Evolutionary conservation across 305 asterid species (phyloP).

Genomic region (Fraxinus ornus): DNA sequence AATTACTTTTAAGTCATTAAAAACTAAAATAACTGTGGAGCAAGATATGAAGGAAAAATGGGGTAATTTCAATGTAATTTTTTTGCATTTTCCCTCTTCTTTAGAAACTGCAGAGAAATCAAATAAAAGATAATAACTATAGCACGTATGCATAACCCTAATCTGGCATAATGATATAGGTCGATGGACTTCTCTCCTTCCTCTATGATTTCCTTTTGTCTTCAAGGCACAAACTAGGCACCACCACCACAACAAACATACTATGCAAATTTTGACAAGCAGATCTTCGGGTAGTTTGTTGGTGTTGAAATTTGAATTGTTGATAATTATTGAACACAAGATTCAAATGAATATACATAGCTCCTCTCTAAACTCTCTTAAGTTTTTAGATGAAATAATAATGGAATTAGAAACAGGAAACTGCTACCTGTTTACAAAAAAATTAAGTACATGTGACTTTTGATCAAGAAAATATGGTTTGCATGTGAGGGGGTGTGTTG

Average conservation of each 20-base stretch:
- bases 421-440: not conserved
- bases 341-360: not conserved
- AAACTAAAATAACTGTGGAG: not conserved
- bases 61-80: not conserved
- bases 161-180: not conserved
- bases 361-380: not conserved
- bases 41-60: not conserved
- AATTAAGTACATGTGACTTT: not conserved
- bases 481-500: not conserved
- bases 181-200: not conserved
- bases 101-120: not conserved
- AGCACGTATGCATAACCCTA: not conserved
- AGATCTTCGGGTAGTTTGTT: not conserved
- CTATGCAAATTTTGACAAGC: not conserved
- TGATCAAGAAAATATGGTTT: not conserved
- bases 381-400: not conserved
- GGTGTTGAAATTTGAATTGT: not conserved
- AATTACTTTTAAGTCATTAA: not conserved
- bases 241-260: not conserved
- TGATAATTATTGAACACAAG: not conserved
- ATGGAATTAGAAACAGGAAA: not conserved
- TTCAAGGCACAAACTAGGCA: not conserved
- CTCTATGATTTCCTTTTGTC: not conserved
- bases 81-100: not conserved
- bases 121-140: not conserved